Evolutionary conservation across 2,329 filamentous ascomycete species (phyloP).

Genomic region (Didymella lethalis): DNA sequence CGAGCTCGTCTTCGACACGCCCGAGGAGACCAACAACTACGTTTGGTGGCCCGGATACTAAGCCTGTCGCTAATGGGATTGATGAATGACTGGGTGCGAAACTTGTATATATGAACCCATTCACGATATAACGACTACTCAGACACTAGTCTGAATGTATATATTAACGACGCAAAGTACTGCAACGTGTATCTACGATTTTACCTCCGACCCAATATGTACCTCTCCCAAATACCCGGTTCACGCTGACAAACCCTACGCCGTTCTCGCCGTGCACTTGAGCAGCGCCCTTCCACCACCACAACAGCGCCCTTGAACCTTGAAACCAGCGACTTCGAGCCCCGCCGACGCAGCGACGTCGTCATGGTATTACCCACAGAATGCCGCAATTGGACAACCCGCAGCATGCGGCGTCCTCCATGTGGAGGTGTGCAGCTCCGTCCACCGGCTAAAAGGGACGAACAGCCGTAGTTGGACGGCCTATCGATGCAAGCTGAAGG

Average conservation of each 20-base stretch:
- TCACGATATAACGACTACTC: background rate
- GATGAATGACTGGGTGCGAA: background rate
- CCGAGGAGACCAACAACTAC: slow-evolving; percentile 56
- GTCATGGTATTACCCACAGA: slow-evolving; percentile 8
- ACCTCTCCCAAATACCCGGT: slow-evolving; percentile 1
- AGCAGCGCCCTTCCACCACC: slow-evolving; percentile 1
- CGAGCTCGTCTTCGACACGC: slow-evolving; percentile 53
- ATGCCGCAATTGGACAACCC: slow-evolving; percentile 9
- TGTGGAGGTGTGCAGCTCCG: background rate
- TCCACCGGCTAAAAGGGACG: slow-evolving; percentile 22
- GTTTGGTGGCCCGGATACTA: slow-evolving; percentile 57
- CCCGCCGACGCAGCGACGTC: slow-evolving; percentile 3
- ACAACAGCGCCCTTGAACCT: slow-evolving; percentile 5
- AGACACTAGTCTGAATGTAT: slow-evolving; percentile 2
- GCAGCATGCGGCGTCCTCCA: slow-evolving; percentile 5
- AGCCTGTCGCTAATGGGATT: background rate
- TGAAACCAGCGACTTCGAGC: background rate
- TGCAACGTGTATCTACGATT: background rate
- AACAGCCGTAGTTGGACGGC: slow-evolving; percentile 15
- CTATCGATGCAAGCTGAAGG: slow-evolving; percentile 1
- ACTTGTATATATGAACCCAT: background rate
- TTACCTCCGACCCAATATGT: slow-evolving; percentile 1
- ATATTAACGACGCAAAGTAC: slow-evolving; percentile 3
- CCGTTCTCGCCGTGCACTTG: background rate
- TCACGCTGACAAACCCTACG: slow-evolving; percentile 8